Conservation (phyloP, 768 basidiomycete species). For the Cystobasidium onofrii region DNA sequence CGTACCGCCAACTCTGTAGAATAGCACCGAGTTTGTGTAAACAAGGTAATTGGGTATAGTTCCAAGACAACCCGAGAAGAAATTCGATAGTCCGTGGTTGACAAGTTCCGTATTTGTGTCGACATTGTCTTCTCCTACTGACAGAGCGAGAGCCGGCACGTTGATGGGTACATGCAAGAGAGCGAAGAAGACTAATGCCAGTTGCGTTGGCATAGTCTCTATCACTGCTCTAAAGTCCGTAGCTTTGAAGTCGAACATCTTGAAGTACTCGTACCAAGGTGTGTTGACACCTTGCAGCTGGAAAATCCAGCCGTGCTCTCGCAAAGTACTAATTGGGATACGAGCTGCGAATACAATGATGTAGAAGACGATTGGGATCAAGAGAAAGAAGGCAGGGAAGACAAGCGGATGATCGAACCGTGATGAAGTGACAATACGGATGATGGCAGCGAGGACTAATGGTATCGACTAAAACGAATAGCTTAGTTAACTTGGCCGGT, state of each 20-base stretch:
- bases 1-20: conserved; percentile 87
- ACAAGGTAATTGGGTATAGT: conserved; percentile 57
- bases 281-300: conserved; percentile 53
- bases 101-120: conserved; percentile 88
- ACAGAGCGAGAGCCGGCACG: conserved; percentile 82
- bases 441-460: conserved; percentile 61
- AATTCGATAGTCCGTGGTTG: conserved; percentile 83
- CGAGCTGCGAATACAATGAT: conserved; percentile 59
- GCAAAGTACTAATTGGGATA: conserved; percentile 56
- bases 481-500: neutral
- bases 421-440: conserved; percentile 66
- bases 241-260: conserved; percentile 59
- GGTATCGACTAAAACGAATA: conserved; percentile 50
- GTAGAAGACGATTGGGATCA: conserved; percentile 78
- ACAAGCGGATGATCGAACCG: conserved; percentile 77
- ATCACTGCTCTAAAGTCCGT: conserved; percentile 63
- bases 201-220: conserved; percentile 82
- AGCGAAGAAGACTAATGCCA: conserved; percentile 59
- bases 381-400: conserved; percentile 58
- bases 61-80: conserved; percentile 69
- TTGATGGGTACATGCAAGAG: conserved; percentile 64
- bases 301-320: conserved; percentile 75
- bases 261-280: conserved; percentile 79
- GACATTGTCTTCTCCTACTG: conserved; percentile 70
- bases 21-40: conserved; percentile 52